Conservation (phyloP, 83 land plant genomes). For the Diphasiastrum complanatum region DNA sequence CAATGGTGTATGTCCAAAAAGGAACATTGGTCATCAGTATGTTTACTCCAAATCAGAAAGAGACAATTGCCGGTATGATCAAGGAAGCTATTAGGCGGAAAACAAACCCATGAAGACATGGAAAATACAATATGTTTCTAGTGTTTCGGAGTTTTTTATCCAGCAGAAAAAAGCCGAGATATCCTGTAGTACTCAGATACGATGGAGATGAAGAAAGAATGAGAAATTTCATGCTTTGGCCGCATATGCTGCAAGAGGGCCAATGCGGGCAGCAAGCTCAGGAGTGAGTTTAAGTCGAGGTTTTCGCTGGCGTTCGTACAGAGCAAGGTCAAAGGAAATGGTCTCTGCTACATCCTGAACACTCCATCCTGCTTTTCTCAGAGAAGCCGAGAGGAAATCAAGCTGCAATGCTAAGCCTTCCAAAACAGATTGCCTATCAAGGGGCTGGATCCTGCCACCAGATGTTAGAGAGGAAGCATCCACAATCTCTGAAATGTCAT, state of each 20-base stretch:
- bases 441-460: neutral
- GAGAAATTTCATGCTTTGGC: slow-evolving; percentile 23
- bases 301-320: neutral
- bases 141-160: too few species aligned
- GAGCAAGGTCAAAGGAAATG: slow-evolving; percentile 8
- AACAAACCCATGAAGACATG: too few species aligned
- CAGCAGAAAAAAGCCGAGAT: too few species aligned
- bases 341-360: slow-evolving; percentile 18
- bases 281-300: slow-evolving; percentile 15
- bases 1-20: too few species aligned
- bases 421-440: slow-evolving; percentile 9
- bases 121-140: too few species aligned
- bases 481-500: slow-evolving; percentile 8
- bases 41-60: too few species aligned
- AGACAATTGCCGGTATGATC: too few species aligned
- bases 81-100: too few species aligned
- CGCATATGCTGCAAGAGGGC: slow-evolving; percentile 24
- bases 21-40: too few species aligned
- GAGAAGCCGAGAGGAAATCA: slow-evolving; percentile 17
- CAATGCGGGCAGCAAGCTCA: slow-evolving; percentile 22
- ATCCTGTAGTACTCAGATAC: too few species aligned
- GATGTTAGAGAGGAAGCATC: neutral
- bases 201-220: too few species aligned
- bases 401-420: slow-evolving; percentile 17
- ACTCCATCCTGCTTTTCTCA: slow-evolving; percentile 30